Conservation (phyloP, 805 yeast genomes). For the Ogataea allantospora region DNA sequence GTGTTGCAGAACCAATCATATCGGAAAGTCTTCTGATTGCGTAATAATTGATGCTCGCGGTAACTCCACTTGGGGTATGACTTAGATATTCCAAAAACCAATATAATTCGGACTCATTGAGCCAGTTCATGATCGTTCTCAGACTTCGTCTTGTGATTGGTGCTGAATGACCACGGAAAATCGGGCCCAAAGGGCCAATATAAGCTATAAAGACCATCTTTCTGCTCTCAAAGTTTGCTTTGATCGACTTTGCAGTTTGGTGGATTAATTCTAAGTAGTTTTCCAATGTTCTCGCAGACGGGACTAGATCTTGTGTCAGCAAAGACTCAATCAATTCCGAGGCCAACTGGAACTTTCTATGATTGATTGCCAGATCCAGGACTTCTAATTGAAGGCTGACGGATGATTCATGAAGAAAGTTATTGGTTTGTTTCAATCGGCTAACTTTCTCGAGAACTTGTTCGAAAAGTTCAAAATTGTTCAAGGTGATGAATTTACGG, state of each 20-base stretch:
- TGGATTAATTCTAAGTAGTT: conserved; percentile 19
- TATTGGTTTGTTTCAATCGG: conserved; percentile 4
- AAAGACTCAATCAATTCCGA: conserved; percentile 16
- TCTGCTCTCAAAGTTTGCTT: conserved; percentile 17
- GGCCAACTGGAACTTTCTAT: conserved; percentile 21
- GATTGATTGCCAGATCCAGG: conserved; percentile 14
- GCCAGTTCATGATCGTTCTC: conserved; percentile 17
- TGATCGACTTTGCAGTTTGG: conserved; percentile 13
- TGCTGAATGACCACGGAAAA: conserved; percentile 11
- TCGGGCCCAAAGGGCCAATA: conserved; percentile 15
- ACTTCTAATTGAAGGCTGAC: conserved; percentile 11
- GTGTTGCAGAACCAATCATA: conserved; percentile 3
- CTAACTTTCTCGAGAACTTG: conserved; percentile 3
- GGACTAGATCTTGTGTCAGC: conserved; percentile 9
- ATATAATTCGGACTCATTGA: conserved; percentile 17
- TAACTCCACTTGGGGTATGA: background rate
- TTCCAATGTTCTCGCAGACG: conserved; percentile 14
- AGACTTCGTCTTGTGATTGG: conserved; percentile 11
- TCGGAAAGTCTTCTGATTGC: conserved; percentile 10
- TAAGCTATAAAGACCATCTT: conserved; percentile 27
- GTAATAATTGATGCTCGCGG: conserved; percentile 4
- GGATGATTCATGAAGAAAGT: conserved; percentile 9
- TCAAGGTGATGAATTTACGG: conserved; percentile 5
- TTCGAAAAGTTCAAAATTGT: conserved; percentile 9
- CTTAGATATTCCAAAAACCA: conserved; percentile 26